phyloP scores from a whole-genome alignment of 176 grass and related monocot genomes.

The Phyllostachys edulis region DNA sequence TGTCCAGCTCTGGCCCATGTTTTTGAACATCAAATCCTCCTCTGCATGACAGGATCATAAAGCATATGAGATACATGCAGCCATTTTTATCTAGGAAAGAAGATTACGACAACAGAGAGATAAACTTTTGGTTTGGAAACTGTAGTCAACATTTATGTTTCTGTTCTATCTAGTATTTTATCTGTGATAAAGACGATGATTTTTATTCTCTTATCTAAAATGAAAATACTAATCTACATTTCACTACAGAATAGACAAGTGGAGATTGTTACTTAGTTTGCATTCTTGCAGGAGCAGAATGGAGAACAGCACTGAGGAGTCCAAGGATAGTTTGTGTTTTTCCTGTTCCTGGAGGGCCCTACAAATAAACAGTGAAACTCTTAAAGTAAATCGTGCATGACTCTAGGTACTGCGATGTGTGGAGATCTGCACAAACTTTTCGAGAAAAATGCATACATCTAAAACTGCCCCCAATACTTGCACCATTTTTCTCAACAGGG shows the following conservation, averaged over 20 bases:
- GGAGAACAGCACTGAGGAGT: slow-evolving; percentile 97
- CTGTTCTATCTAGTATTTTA: neutral
- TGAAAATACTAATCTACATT: neutral
- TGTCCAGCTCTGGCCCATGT: slow-evolving; percentile 50
- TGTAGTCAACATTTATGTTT: slow-evolving; percentile 11
- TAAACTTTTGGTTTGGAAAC: neutral
- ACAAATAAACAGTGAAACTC: slow-evolving; percentile 33
- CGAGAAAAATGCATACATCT: slow-evolving; percentile 1
- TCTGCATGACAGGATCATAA: slow-evolving; percentile 35
- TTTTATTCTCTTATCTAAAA: neutral
- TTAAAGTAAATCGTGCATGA: neutral
- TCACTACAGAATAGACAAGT: slow-evolving; percentile 14
- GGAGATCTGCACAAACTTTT: slow-evolving; percentile 21
- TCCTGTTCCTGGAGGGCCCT: slow-evolving; percentile 96
- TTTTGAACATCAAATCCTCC: slow-evolving; percentile 60
- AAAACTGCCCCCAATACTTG: neutral
- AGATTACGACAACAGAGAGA: neutral
- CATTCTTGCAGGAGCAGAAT: slow-evolving; percentile 78
- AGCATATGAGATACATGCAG: slow-evolving; percentile 31
- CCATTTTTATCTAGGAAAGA: slow-evolving; percentile 28
- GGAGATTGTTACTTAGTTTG: slow-evolving; percentile 61
- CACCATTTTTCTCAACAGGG: neutral
- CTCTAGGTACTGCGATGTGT: neutral
- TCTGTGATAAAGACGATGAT: neutral
- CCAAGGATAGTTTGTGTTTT: slow-evolving; percentile 99